These are phyloP conservation scores for Rhodotorula mucilaginosa DNA, from an alignment of 1,284 basidiomycete species.

Conservation along the genomic window DNA sequence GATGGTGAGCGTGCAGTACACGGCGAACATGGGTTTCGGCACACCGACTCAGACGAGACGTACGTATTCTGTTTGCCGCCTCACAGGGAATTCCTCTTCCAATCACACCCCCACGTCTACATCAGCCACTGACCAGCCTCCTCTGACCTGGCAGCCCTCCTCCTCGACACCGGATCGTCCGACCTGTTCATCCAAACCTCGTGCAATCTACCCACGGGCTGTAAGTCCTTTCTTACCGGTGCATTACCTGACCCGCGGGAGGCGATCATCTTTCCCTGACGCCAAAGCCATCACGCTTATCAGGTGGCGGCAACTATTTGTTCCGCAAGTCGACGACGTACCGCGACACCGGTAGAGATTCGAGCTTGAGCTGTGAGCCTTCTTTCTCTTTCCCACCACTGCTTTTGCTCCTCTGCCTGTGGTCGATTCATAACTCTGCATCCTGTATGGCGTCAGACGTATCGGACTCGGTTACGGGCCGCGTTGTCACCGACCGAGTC, in stretches of 20 bases:
- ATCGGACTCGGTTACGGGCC: not conserved
- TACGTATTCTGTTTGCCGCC: not conserved
- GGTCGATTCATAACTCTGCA: too few species aligned
- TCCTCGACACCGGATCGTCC: slow-evolving; percentile 11
- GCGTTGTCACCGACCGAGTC: slow-evolving; percentile 1
- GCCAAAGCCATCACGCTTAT: too few species aligned
- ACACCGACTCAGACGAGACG: not conserved
- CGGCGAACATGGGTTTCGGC: not conserved
- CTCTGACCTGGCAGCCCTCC: not conserved
- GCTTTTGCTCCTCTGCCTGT: too few species aligned
- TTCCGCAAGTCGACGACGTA: not conserved
- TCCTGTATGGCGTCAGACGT: not conserved
- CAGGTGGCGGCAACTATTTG: not conserved
- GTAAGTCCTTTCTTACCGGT: not conserved
- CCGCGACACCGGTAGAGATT: too few species aligned
- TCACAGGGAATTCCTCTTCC: too few species aligned
- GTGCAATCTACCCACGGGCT: not conserved
- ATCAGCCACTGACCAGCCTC: too few species aligned
- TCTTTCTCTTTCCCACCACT: too few species aligned
- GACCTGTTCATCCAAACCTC: not conserved
- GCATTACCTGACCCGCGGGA: too few species aligned
- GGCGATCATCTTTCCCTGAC: too few species aligned
- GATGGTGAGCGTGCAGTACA: not conserved
- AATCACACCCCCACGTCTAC: too few species aligned
- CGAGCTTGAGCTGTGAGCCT: not conserved